phyloP scores from a whole-genome alignment of 768 basidiomycete genomes.

The Rhizopogon vinicolor region DNA sequence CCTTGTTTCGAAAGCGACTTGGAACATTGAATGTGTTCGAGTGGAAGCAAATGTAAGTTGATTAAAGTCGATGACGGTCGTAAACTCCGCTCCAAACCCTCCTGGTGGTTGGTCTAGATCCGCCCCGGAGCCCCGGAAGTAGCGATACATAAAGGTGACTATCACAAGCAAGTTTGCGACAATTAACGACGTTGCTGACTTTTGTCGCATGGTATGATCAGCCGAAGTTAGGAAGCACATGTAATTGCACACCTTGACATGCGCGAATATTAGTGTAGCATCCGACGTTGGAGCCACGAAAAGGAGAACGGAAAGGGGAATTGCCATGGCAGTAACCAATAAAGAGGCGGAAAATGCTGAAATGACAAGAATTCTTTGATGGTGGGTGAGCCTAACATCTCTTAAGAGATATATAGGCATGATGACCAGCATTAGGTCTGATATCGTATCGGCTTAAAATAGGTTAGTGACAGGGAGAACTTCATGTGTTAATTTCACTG shows the following conservation, averaged over 20 bases:
- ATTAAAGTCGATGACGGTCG: neutral
- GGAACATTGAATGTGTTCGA: neutral
- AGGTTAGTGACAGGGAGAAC: neutral
- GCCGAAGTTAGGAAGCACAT: neutral
- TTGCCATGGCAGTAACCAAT: constrained; percentile 16
- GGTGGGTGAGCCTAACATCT: constrained; percentile 9
- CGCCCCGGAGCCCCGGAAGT: neutral
- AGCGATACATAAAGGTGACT: neutral
- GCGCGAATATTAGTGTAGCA: constrained; percentile 13
- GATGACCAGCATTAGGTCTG: constrained; percentile 16
- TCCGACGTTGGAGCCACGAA: constrained; percentile 1
- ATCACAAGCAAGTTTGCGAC: neutral
- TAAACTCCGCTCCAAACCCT: neutral
- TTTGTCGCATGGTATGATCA: neutral
- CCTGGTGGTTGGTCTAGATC: neutral
- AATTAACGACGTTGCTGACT: neutral
- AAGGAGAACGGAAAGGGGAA: constrained; percentile 18
- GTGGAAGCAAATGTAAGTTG: neutral
- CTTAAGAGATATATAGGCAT: constrained; percentile 12
- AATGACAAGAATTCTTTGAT: constrained; percentile 15
- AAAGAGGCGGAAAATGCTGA: constrained; percentile 18
- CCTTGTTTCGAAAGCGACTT: too few relatives aligned
- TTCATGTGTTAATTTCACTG: constrained; percentile 1
- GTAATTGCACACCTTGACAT: constrained; percentile 15
- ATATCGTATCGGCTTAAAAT: constrained; percentile 17